Base-by-base conservation (phyloP, 2,329 filamentous ascomycete genomes). In the Alternaria burnsii region DNA sequence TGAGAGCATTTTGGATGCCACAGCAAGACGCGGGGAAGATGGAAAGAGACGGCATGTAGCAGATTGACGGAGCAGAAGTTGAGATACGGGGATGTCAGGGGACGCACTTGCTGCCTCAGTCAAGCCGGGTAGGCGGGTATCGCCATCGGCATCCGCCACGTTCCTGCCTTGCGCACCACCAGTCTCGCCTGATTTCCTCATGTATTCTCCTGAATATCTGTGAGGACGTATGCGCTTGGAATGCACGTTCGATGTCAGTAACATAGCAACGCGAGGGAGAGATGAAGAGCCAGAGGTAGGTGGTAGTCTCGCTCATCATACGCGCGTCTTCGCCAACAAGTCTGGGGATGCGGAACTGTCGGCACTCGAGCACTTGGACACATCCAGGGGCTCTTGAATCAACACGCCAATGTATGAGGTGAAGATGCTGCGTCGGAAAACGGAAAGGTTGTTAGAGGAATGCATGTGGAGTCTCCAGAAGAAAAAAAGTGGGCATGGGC, bases 391-490 rank as follows among this genome's bases (percentile, higher is more conserved):
- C 18, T 41, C 44, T 34, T 18, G 14, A 48, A 48, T 18, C 44
- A 48, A 48, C 18, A 36, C 30, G 32, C 46, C 22, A 28, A 26
- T 52, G 34, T 30, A 10, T 54, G 41, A 32, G 36, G 26, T 52
- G 36, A 30, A 48, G 46, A 24, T 36, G 46, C 46, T 18, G 32
- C 32, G 12, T 16, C 32, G 20, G 20, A 34, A 20, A 7, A 24
- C 16, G 46, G 18, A 48, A 18, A 48, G 32, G 18, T 24, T n/a
- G 30, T 34, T 30, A 22, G 44, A 36, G 28, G 46, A n/a, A 20
- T 48, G 5, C 46, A 48, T 8, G 46, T 48, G 32, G 46, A 32
- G 30, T 30, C 18, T 20, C 24, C 20, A 42, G 22, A 53, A 53
- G 38, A 53, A 42, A 53, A 10, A 53, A 5, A 32, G 26, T 34